Conservation (phyloP, 176 grass and related monocot species). For the Eremochloa ophiuroides region DNA sequence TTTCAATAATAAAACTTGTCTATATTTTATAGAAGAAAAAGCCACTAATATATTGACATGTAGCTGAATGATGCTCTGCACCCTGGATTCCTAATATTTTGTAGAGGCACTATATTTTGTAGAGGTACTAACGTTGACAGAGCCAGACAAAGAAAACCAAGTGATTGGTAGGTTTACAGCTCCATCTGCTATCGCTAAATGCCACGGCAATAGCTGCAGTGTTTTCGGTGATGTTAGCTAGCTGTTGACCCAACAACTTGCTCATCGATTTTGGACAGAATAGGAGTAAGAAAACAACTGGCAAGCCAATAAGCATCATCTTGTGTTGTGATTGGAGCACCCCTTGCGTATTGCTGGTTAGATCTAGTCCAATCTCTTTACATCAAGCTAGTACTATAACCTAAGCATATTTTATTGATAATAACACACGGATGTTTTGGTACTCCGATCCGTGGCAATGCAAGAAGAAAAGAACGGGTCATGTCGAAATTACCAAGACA, state of each 20-base stretch:
- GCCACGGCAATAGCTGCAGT: background rate
- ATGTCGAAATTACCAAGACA: background rate
- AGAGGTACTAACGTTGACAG: background rate
- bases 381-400: background rate
- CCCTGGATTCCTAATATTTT: background rate
- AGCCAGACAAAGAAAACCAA: constrained; percentile 6
- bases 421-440: background rate
- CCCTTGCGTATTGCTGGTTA: too few species aligned
- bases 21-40: background rate
- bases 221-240: background rate
- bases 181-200: background rate
- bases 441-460: background rate
- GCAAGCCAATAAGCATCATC: background rate
- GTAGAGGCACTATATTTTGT: background rate
- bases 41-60: background rate
- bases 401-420: background rate
- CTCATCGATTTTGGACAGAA: background rate
- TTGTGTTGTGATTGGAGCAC: too few species aligned
- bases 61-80: constrained; percentile 19
- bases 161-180: constrained; percentile 14
- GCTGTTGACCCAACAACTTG: constrained; percentile 37
- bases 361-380: constrained; percentile 3
- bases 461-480: background rate
- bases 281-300: background rate
- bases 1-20: background rate